Percentiles rank a stretch among this genome's conserved stretches.
These are phyloP conservation scores for Dothistroma pini DNA, from an alignment of 2,329 filamentous ascomycete genomes.

Conservation along the genomic window DNA sequence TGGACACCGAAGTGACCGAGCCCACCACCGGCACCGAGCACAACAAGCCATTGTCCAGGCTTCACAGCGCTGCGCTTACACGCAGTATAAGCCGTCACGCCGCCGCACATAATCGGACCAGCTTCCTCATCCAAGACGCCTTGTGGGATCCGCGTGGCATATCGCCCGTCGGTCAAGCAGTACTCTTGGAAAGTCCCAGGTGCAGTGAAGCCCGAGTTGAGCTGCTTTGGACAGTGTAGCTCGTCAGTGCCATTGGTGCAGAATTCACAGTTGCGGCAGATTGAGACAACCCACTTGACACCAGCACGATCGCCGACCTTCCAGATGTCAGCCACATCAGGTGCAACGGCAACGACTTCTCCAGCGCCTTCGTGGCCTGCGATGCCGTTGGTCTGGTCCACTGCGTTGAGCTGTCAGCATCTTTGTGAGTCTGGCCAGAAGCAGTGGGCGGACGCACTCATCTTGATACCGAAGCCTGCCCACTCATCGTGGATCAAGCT, in stretches of 20 bases:
- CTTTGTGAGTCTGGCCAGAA: not conserved
- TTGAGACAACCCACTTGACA: constrained; percentile 34
- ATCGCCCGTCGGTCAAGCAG: constrained; percentile 34
- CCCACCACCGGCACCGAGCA: constrained; percentile 38
- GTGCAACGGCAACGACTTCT: constrained; percentile 28
- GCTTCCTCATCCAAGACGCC: constrained; percentile 38
- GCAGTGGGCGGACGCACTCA: constrained; percentile 20
- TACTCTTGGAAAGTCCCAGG: constrained; percentile 40
- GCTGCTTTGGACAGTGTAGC: constrained; percentile 36
- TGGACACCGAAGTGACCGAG: constrained; percentile 32
- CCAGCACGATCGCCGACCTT: constrained; percentile 32
- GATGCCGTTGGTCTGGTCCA: constrained; percentile 26
- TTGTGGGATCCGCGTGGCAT: constrained; percentile 37
- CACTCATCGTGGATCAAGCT: constrained; percentile 39
- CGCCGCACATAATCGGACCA: constrained; percentile 40
- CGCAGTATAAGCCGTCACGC: constrained; percentile 36
- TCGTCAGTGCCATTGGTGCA: constrained; percentile 36
- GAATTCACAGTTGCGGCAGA: constrained; percentile 32
- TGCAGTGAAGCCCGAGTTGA: constrained; percentile 38
- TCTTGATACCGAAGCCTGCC: constrained; percentile 30
- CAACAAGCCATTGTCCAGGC: constrained; percentile 40
- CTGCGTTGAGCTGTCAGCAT: not conserved
- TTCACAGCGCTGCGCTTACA: constrained; percentile 35
- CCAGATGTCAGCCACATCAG: constrained; percentile 29
- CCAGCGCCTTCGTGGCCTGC: constrained; percentile 34